Conservation (phyloP, 2,329 filamentous ascomycete genomes). For the Pseudocercospora cruenta region DNA sequence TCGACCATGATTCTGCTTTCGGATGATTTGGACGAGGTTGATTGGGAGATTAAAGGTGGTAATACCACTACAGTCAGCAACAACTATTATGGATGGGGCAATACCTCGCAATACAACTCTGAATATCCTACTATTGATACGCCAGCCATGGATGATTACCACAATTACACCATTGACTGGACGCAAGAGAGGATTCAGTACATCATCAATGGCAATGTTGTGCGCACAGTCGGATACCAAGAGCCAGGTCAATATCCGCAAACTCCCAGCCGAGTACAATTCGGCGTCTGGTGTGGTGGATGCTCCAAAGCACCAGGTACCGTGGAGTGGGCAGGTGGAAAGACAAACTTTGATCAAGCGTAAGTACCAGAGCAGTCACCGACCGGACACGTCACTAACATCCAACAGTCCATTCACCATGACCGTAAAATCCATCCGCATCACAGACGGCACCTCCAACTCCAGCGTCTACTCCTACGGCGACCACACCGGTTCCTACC, state of each 20-base stretch:
- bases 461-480: constrained; percentile 45
- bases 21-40: constrained; percentile 83
- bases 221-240: constrained; percentile 62
- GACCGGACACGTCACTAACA: not conserved
- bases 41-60: constrained; percentile 79
- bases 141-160: constrained; percentile 60
- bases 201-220: constrained; percentile 68
- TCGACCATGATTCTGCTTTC: constrained; percentile 82
- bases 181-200: constrained; percentile 68
- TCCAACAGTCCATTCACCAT: constrained; percentile 40
- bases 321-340: constrained; percentile 44
- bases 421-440: constrained; percentile 40
- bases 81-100: constrained; percentile 79
- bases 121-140: constrained; percentile 59
- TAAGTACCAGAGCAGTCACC: constrained; percentile 20
- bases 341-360: constrained; percentile 38
- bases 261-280: constrained; percentile 70
- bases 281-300: constrained; percentile 86
- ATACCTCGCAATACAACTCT: constrained; percentile 64
- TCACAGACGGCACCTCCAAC: constrained; percentile 40
- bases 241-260: constrained; percentile 62
- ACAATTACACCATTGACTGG: constrained; percentile 75
- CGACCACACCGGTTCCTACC: constrained; percentile 44
- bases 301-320: constrained; percentile 68
- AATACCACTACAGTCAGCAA: constrained; percentile 66